These are phyloP conservation scores for Agrocybe praecox DNA, from an alignment of 768 basidiomycete species.

Conservation along the genomic window DNA sequence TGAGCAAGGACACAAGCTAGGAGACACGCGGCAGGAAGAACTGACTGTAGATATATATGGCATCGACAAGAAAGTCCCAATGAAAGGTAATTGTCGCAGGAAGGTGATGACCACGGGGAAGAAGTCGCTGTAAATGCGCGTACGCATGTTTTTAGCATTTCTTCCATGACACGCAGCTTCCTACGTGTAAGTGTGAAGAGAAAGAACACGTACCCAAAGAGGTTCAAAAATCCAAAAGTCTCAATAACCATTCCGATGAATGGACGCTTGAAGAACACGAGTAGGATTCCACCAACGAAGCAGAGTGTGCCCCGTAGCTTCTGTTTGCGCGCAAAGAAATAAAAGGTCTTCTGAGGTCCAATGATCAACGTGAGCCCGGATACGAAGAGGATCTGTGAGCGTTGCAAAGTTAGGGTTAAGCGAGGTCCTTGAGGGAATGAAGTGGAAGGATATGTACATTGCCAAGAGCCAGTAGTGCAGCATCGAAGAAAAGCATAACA, in stretches of 20 bases:
- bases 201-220: slow-evolving; percentile 77
- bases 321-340: slow-evolving; percentile 95
- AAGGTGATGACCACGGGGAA: slow-evolving; percentile 99
- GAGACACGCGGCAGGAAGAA: slow-evolving; percentile 11
- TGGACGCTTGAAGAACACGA: slow-evolving; percentile 96
- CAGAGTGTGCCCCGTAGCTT: slow-evolving; percentile 90
- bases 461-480: slow-evolving; percentile 92
- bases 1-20: not conserved
- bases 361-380: slow-evolving; percentile 96
- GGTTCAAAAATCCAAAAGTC: slow-evolving; percentile 94
- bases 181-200: slow-evolving; percentile 8
- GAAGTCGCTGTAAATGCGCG: slow-evolving; percentile 75
- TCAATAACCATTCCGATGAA: slow-evolving; percentile 93
- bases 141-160: not conserved
- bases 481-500: slow-evolving; percentile 95
- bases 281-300: slow-evolving; percentile 86
- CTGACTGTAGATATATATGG: slow-evolving; percentile 87
- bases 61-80: slow-evolving; percentile 83
- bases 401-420: too few relatives aligned
- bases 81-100: slow-evolving; percentile 88
- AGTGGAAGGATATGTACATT: too few relatives aligned
- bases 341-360: slow-evolving; percentile 95
- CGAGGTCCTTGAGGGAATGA: too few relatives aligned
- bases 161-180: slow-evolving; percentile 1
- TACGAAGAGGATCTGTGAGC: slow-evolving; percentile 85